Evolutionary conservation across 331 rosid genomes (phyloP), one percentile per base, ranked within the genome.

Genomic region (Pyrus hybrid): DNA sequence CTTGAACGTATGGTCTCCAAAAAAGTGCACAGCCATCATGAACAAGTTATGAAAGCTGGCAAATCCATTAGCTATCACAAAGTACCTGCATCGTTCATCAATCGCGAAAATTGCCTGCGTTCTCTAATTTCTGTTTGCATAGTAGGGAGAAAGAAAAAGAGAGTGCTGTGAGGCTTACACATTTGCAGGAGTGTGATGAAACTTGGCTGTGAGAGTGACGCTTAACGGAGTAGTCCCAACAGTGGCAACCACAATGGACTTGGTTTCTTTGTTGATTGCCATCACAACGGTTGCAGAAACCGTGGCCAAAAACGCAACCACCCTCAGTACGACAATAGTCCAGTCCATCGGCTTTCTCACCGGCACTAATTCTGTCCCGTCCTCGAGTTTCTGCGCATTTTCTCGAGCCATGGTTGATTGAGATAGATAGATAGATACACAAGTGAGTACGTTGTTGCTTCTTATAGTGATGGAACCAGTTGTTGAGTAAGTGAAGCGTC

Each of bases 161-260:
- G 37, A n/a, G 33, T 17, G 25, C 30, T 23, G 45, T 37, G 57
- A 61, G 61, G 81, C 90, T 76, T 79, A 95, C 99, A 95, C 88
- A 83, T 89, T 89, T 41, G 97, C 99, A 33, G 99, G 99, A 63
- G 80, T 89, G 73, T 95, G 92, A 3, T 76, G 81, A 70, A 92
- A 92, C 78, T 87, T 87, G 49, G 99, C 99, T 6, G 88, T 57
- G 7, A 92, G 13, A 70, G 84, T 76, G 63, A 83, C 92, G 4
- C 51, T 84, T 4, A 95, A 18, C 0, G 88, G 89, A 78, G 85
- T 37, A 37, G 45, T 3, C 45, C 45, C 45, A 37, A 37, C 45
- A 9, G 45, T 37, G 64, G 93, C 97, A 80, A 95, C 87, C 22
- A 92, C 77, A 1, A 92, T 68, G 74, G 78, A 80, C 68, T 88